Conservation (phyloP, 2,329 filamentous ascomycete species). For the Chrysoporthe cubensis region DNA sequence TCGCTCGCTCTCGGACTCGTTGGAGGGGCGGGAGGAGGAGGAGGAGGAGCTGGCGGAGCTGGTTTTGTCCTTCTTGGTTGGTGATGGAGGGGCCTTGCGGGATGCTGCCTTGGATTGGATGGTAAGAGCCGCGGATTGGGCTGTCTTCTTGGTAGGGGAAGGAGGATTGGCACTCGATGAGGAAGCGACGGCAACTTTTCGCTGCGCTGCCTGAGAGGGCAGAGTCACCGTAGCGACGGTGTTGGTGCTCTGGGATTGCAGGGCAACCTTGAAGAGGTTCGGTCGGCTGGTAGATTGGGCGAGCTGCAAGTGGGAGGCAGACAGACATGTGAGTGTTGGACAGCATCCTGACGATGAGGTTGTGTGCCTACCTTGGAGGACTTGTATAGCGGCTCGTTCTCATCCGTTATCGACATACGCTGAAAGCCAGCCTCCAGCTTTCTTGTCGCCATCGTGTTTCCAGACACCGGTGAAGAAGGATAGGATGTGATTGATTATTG, state of each 20-base stretch:
- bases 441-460: slow-evolving; percentile 62
- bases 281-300: slow-evolving; percentile 65
- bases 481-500: slow-evolving; percentile 3
- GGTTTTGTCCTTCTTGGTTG: slow-evolving; percentile 54
- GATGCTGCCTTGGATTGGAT: slow-evolving; percentile 69
- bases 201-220: slow-evolving; percentile 67
- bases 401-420: slow-evolving; percentile 86
- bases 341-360: slow-evolving; percentile 30
- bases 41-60: slow-evolving; percentile 39
- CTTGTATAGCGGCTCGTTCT: slow-evolving; percentile 77
- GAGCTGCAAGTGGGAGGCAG: slow-evolving; percentile 47
- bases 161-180: slow-evolving; percentile 32
- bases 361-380: slow-evolving; percentile 67
- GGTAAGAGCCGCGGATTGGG: slow-evolving; percentile 59
- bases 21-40: slow-evolving; percentile 39
- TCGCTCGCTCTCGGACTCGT: slow-evolving; percentile 57
- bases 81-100: slow-evolving; percentile 55
- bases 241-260: slow-evolving; percentile 77
- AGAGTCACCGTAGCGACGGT: slow-evolving; percentile 68
- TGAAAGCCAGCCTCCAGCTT: slow-evolving; percentile 87
- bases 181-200: slow-evolving; percentile 41
- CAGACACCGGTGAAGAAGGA: neutral
- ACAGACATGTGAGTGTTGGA: slow-evolving; percentile 14
- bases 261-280: slow-evolving; percentile 83
- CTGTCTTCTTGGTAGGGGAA: slow-evolving; percentile 26